These are phyloP conservation scores for Didymella glomerata DNA, from an alignment of 2,329 filamentous ascomycete genomes.

Conservation along the genomic window DNA sequence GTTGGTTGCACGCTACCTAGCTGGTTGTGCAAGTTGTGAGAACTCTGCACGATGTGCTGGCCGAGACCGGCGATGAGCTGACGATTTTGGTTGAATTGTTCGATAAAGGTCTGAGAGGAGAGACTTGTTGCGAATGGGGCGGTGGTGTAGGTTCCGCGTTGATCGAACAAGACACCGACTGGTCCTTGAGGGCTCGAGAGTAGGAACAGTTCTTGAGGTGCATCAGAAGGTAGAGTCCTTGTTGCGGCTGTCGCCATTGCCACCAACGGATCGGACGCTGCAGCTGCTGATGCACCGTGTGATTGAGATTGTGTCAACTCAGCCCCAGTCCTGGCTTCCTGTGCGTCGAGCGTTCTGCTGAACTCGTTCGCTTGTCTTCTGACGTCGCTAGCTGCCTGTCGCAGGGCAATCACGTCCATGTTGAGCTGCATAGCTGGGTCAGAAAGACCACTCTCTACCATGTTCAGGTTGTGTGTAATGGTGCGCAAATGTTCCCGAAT, in stretches of 20 bases:
- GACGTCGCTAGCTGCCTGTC: conserved; percentile 40
- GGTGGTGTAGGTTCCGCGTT: conserved; percentile 47
- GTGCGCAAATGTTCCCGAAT: conserved; percentile 39
- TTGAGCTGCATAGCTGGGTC: conserved; percentile 41
- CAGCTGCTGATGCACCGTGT: conserved; percentile 6
- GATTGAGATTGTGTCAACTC: conserved; percentile 5
- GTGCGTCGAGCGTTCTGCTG: conserved; percentile 30
- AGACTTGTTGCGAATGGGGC: conserved; percentile 40
- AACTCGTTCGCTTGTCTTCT: conserved; percentile 38
- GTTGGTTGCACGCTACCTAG: conserved; percentile 30
- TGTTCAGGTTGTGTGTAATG: conserved; percentile 36
- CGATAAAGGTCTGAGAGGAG: conserved; percentile 43
- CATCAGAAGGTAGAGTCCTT: conserved; percentile 26
- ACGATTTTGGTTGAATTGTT: conserved; percentile 46
- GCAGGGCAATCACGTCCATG: conserved; percentile 40
- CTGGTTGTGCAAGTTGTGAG: conserved; percentile 29
- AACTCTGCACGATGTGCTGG: conserved; percentile 41
- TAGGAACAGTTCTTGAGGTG: conserved; percentile 45
- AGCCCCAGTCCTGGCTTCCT: conserved; percentile 16
- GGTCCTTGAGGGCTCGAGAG: conserved; percentile 50
- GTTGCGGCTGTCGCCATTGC: conserved; percentile 14
- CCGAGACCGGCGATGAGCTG: conserved; percentile 44
- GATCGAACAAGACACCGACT: conserved; percentile 48
- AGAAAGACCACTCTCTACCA: conserved; percentile 39
- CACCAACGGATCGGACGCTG: conserved; percentile 14